phyloP scores from a whole-genome alignment of 83 land plant species.

The Picea engelmannii region DNA sequence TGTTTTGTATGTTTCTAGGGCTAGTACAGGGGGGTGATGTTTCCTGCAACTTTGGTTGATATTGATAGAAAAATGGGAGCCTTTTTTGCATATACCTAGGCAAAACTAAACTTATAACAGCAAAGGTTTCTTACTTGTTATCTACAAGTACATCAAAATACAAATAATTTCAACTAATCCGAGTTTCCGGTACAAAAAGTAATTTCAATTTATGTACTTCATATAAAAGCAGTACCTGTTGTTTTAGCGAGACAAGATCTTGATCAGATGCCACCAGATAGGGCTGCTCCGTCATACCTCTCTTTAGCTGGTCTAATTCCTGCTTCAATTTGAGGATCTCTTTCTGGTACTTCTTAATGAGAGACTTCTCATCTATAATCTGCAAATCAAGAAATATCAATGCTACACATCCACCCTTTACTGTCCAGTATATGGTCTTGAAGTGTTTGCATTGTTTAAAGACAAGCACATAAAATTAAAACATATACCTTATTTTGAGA shows the following conservation, averaged over 20 bases:
- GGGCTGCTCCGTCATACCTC: slow-evolving; percentile 62
- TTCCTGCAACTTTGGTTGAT: neutral
- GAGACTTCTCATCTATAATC: slow-evolving; percentile 97
- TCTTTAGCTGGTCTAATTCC: slow-evolving; percentile 82
- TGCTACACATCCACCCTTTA: neutral
- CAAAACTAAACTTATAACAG: neutral
- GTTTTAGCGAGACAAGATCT: slow-evolving; percentile 74
- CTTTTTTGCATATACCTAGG: neutral
- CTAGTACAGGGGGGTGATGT: neutral
- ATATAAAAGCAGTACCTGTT: slow-evolving; percentile 61
- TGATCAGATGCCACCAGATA: slow-evolving; percentile 50
- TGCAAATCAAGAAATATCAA: slow-evolving; percentile 30
- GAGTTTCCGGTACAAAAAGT: neutral
- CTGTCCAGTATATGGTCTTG: neutral
- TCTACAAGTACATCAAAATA: neutral
- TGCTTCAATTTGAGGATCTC: slow-evolving; percentile 82
- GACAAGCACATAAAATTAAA: neutral
- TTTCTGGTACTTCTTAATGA: slow-evolving; percentile 94
- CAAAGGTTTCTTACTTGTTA: neutral
- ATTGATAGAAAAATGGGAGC: neutral
- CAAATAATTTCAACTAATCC: neutral
- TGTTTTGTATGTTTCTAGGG: too few relatives aligned
- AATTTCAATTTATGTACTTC: slow-evolving; percentile 1
- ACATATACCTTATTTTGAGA: slow-evolving; percentile 78
- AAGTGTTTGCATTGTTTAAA: slow-evolving; percentile 8